Base-by-base conservation (phyloP, 169 alveolate genomes). In the Theileria luwenshuni region DNA sequence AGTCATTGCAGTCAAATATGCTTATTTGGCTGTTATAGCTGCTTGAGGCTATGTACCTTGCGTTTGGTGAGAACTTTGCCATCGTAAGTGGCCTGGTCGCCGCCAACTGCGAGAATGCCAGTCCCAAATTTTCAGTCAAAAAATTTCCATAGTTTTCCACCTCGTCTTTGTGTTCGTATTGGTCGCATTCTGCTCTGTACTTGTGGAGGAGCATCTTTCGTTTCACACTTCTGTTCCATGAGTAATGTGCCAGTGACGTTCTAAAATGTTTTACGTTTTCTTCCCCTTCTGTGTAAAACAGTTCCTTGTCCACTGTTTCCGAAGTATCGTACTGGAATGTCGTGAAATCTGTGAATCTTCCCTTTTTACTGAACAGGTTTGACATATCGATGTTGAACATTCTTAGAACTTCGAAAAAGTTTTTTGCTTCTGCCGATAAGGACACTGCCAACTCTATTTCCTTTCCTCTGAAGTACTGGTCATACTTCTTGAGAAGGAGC, bases 21-120 rank as follows among this genome's bases (percentile, higher is more conserved):
- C 74, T 81, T 28, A 89, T 74, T 47, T 85, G 81, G 75, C 85
- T 77, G 19, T 75, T 62, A 59, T 83, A 81, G 60, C 75, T 73
- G 43, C 76, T 56, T 13, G 70, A 69, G 59, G 84, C 84, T 56
- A 81, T 75, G 56, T 74, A 65, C 28, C 74, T 79, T 70, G 77
- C 73, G 49, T 89, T 86, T 8, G 93, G 93, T 0, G 93, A 80
- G 68, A 89, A 89, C 47, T 81, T 89, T 5, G 91, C 91, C 77
- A 77, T 70, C 23, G 93, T 89, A 30, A 89, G 77, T 13, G 93
- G 92, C 83, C 93, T 69, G n/a, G 83, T 90, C 42, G 85, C 90
- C 7, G 91, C 93, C 23, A 89, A 49, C 33, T 89, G 93, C 43
- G 92, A 84, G 42, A 68, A 76, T 21, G 85, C 60, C 56, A 89